These are phyloP conservation scores for Buddleja alternifolia DNA, from an alignment of 257 asterid species.

Conservation along the genomic window DNA sequence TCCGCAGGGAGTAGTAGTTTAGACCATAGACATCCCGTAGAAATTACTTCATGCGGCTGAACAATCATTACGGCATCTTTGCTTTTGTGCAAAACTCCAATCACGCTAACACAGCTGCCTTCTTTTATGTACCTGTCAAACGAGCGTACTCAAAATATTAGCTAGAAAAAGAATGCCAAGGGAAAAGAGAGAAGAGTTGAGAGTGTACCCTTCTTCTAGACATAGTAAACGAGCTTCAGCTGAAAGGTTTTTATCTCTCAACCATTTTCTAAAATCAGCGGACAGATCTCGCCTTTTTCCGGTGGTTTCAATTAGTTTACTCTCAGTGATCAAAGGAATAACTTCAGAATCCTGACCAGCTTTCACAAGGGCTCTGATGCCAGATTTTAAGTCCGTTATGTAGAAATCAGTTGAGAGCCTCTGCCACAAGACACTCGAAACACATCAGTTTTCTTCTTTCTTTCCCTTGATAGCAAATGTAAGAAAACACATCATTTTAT, in stretches of 20 bases:
- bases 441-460: not conserved
- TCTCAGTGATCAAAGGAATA: conserved; percentile 42
- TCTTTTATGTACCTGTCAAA: conserved; percentile 42
- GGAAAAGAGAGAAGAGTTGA: not conserved
- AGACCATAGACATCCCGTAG: conserved; percentile 44
- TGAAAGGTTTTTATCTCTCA: conserved; percentile 46
- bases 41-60: conserved; percentile 39
- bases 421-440: conserved; percentile 24
- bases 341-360: conserved; percentile 42
- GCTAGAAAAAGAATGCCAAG: not conserved
- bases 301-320: conserved; percentile 40
- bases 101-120: conserved; percentile 38
- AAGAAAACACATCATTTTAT: too few relatives aligned
- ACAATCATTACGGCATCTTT: conserved; percentile 32
- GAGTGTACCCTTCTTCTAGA: conserved; percentile 46
- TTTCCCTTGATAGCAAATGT: too few relatives aligned
- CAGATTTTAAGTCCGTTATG: conserved; percentile 42
- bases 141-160: not conserved
- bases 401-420: conserved; percentile 47
- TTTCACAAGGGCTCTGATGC: conserved; percentile 43
- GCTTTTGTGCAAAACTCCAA: conserved; percentile 36
- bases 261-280: conserved; percentile 45
- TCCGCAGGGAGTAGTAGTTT: conserved; percentile 48
- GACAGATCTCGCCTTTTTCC: conserved; percentile 36
- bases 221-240: conserved; percentile 41